Evolutionary conservation across 139 green algal genomes (phyloP).

Genomic region (Micractinium sp.): DNA sequence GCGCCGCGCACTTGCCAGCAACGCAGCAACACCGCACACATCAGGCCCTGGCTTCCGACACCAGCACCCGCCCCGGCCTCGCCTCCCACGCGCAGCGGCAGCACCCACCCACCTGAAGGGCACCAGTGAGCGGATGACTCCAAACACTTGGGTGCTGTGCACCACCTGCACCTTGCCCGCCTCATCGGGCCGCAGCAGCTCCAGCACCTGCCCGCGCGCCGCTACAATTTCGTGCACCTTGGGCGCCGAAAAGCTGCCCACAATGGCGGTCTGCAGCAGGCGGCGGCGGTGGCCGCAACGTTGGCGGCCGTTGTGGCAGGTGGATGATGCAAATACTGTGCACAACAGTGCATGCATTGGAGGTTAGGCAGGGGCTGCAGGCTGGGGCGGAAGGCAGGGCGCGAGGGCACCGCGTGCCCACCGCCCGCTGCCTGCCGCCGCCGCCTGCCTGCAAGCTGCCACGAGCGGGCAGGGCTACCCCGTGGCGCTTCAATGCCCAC

Average conservation of each 20-base stretch:
- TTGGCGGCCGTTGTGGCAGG: not conserved
- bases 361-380: too few relatives aligned
- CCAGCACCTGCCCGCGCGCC: slow-evolving; percentile 88
- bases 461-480: too few relatives aligned
- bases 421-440: not conserved
- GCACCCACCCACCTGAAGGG: slow-evolving; percentile 71
- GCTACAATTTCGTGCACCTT: slow-evolving; percentile 98
- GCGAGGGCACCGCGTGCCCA: not conserved
- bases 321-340: not conserved
- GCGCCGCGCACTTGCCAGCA: too few relatives aligned
- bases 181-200: slow-evolving; percentile 96
- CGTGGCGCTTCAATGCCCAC: too few relatives aligned
- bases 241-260: slow-evolving; percentile 94
- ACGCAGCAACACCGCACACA: too few relatives aligned
- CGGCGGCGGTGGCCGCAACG: not conserved
- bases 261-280: slow-evolving; percentile 80
- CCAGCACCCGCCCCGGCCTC: too few relatives aligned
- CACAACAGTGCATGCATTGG: not conserved
- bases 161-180: slow-evolving; percentile 78
- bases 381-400: too few relatives aligned
- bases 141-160: slow-evolving; percentile 77
- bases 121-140: slow-evolving; percentile 85
- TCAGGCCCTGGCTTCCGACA: not conserved
- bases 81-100: not conserved
- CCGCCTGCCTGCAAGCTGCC: not conserved